These are phyloP conservation scores for Colletotrichum aenigma DNA, from an alignment of 2,329 filamentous ascomycete species.

Conservation along the genomic window DNA sequence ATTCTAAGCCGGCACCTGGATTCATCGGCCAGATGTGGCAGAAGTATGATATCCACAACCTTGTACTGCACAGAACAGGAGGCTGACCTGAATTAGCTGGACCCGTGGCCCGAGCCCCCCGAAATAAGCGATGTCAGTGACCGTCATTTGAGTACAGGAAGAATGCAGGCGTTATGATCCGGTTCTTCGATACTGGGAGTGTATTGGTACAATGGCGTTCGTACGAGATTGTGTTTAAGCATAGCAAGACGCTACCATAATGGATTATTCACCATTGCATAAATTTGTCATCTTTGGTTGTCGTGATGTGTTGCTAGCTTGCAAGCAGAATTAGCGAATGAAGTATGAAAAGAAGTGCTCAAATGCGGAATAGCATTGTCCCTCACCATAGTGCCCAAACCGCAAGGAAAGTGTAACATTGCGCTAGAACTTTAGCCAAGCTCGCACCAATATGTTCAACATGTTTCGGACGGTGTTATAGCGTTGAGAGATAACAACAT, in stretches of 20 bases:
- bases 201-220: neutral
- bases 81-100: constrained; percentile 28
- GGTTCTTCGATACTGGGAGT: neutral
- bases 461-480: too few relatives aligned
- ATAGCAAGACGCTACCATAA: neutral
- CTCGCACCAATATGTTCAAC: too few relatives aligned
- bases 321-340: neutral
- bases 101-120: constrained; percentile 31
- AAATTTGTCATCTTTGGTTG: neutral
- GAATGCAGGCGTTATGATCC: neutral
- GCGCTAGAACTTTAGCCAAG: too few relatives aligned
- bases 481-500: too few relatives aligned
- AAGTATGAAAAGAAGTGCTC: too few relatives aligned
- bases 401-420: too few relatives aligned
- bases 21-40: constrained; percentile 62
- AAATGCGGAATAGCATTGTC: too few relatives aligned
- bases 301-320: neutral
- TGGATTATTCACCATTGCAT: neutral
- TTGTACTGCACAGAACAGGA: rapidly evolving
- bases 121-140: constrained; percentile 24
- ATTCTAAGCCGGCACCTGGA: constrained; percentile 54
- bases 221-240: neutral
- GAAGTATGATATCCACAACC: constrained; percentile 43
- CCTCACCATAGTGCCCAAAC: too few relatives aligned
- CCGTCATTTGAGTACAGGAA: neutral